Base-by-base conservation (phyloP, 345 rosid genomes). In the Cardamine chenopodiifolia region DNA sequence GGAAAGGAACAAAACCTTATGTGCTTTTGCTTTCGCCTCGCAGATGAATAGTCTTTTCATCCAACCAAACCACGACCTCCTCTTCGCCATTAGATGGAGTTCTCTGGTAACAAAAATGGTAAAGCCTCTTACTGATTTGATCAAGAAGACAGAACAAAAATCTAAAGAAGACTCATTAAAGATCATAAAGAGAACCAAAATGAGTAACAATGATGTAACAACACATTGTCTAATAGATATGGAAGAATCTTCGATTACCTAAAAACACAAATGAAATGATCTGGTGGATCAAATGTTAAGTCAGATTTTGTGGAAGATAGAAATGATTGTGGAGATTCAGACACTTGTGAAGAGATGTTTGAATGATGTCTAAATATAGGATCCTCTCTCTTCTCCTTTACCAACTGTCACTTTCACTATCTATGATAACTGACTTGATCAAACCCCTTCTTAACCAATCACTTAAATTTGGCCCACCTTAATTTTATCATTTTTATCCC, bases 11-110 rank as follows among this genome's bases (percentile, higher is more conserved):
- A 34, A 26, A 71, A 90, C 98, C 94, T 90, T 84, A 15, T 84
- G 91, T 52, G 80, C 18, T 68, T 68, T 85, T 62, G 86, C 31
- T 53, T 83, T 85, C 4, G 86, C 79, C 77, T 85, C 79, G 49
- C 86, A 84, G 40, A 76, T 60, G 40, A 87, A 87, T 32, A 89
- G 66, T 69, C 84, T 80, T 74, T 78, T 86, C 58, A 90, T 60
- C 93, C 93, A 87, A 77, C 85, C 83, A 44, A 89, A 78, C 96
- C 88, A 90, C 37, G 81, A 75, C 55, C 66, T 77, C 61, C 75
- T 81, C 85, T 85, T 93, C 20, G 76, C 88, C 98, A 93, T 93
- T 64, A 61, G 28, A 71, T 65, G 47, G 5, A 59, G 17, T 39
- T 66, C 62, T 28, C 72, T 71, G 29, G 18, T 19, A 47, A 70